Evolutionary conservation across 306 rosid genomes (phyloP).

Genomic region (Hippophae tibetana): DNA sequence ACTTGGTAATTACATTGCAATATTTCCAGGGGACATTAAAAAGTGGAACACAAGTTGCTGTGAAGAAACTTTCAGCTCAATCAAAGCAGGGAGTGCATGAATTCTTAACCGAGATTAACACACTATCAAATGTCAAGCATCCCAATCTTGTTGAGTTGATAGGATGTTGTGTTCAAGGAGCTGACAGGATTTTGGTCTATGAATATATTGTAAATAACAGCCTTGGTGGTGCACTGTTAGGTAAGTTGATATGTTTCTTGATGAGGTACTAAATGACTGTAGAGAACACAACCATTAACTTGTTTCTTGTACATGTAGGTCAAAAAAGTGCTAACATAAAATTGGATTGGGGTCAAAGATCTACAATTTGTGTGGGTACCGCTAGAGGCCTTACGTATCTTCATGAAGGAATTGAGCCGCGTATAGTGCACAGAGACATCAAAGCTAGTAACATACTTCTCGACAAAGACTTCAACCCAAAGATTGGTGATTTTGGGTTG

Average conservation of each 20-base stretch:
- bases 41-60: conserved; percentile 57
- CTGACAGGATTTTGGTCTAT: conserved; percentile 65
- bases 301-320: conserved; percentile 34
- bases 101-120: conserved; percentile 67
- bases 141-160: conserved; percentile 82
- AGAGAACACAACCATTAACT: conserved; percentile 2
- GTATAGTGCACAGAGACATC: conserved; percentile 89
- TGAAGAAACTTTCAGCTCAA: conserved; percentile 74
- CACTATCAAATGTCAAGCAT: conserved; percentile 72
- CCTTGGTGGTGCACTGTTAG: conserved; percentile 61
- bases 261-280: conserved; percentile 10
- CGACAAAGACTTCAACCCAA: conserved; percentile 59
- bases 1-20: conserved; percentile 11
- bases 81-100: conserved; percentile 84
- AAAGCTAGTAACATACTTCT: conserved; percentile 92
- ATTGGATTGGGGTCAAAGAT: conserved; percentile 78
- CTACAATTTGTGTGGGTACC: conserved; percentile 58
- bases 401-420: conserved; percentile 83
- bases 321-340: conserved; percentile 21
- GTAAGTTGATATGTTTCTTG: conserved; percentile 30
- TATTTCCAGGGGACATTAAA: conserved; percentile 62
- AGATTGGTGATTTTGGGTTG: conserved; percentile 95
- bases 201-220: conserved; percentile 73
- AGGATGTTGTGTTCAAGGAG: conserved; percentile 72
- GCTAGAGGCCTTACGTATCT: conserved; percentile 81